Conservation (phyloP, 2,329 filamentous ascomycete species). For the Alternaria postmessia region DNA sequence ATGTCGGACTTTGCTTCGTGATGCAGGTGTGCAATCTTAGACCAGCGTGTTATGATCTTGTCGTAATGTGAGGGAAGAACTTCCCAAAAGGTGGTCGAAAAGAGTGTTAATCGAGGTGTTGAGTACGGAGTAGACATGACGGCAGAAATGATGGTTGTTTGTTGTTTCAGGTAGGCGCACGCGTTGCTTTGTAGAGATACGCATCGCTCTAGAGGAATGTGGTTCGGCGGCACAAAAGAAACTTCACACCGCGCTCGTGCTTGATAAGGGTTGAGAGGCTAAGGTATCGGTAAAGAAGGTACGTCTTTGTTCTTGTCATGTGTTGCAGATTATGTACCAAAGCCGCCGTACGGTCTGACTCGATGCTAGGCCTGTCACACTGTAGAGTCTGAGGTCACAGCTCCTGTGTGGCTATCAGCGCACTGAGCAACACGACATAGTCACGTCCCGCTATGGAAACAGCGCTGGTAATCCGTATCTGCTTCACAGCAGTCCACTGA, state of each 20-base stretch:
- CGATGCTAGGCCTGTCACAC: not conserved
- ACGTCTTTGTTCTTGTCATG: not conserved
- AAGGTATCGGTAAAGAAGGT: not conserved
- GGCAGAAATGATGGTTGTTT: not conserved
- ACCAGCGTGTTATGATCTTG: constrained; percentile 13
- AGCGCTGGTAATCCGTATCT: accelerated
- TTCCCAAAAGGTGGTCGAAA: constrained; percentile 18
- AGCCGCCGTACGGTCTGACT: not conserved
- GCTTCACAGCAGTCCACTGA: not conserved
- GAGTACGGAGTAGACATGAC: not conserved
- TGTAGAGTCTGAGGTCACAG: not conserved
- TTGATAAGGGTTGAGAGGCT: not conserved
- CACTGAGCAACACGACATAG: not conserved
- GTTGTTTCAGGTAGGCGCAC: not conserved
- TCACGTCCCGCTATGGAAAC: not conserved
- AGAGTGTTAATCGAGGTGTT: constrained; percentile 1
- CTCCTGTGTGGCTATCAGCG: not conserved
- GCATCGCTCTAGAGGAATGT: not conserved
- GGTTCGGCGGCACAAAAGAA: not conserved
- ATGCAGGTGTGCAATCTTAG: constrained; percentile 8
- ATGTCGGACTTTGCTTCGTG: constrained; percentile 11
- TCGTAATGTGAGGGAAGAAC: constrained; percentile 20
- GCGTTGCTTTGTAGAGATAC: not conserved
- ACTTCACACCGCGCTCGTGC: not conserved
- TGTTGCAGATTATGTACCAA: not conserved